Evolutionary conservation across 495 filamentous ascomycete genomes (phyloP).

Genomic region (Rhypophila decipiens): DNA sequence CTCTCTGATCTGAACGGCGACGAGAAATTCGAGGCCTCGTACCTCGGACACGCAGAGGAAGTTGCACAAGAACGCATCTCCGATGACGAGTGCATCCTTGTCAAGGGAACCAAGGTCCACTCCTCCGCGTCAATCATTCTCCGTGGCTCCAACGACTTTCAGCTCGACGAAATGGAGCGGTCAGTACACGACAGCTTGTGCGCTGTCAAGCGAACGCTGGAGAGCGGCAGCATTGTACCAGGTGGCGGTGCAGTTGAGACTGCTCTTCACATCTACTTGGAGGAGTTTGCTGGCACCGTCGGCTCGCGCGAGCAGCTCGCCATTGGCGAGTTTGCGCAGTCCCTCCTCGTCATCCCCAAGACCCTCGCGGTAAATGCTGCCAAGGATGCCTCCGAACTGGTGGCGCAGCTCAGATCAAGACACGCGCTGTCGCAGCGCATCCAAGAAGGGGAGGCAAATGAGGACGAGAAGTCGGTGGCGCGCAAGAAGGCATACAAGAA

Average conservation of each 20-base stretch:
- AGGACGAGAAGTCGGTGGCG: conserved; percentile 79
- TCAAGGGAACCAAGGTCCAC: conserved; percentile 92
- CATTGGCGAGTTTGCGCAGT: conserved; percentile 93
- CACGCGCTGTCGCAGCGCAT: conserved; percentile 92
- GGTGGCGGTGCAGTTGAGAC: conserved; percentile 97
- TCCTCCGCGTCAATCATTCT: conserved; percentile 95
- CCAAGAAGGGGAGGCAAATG: conserved; percentile 71
- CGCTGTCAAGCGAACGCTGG: conserved; percentile 92
- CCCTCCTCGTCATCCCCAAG: conserved; percentile 91
- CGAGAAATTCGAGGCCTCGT: conserved; percentile 88
- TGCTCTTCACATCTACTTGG: conserved; percentile 97
- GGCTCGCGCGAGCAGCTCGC: conserved; percentile 96
- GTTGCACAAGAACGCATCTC: conserved; percentile 96
- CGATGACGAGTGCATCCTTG: conserved; percentile 95
- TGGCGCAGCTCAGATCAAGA: conserved; percentile 88
- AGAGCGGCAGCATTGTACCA: conserved; percentile 94
- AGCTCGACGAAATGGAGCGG: conserved; percentile 98
- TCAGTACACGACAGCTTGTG: conserved; percentile 95
- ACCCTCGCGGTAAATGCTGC: conserved; percentile 96
- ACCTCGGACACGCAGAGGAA: conserved; percentile 87
- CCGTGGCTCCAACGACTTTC: conserved; percentile 91
- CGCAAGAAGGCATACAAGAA: conserved; percentile 97
- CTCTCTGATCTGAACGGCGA: conserved; percentile 96
- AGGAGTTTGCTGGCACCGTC: conserved; percentile 98
- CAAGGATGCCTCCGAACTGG: conserved; percentile 90